A percentile compares a stretch with the other conserved stretches of the same genome.
These are phyloP conservation scores for Fusarium sp. DNA, from an alignment of 2,329 filamentous ascomycete species.

Conservation along the genomic window DNA sequence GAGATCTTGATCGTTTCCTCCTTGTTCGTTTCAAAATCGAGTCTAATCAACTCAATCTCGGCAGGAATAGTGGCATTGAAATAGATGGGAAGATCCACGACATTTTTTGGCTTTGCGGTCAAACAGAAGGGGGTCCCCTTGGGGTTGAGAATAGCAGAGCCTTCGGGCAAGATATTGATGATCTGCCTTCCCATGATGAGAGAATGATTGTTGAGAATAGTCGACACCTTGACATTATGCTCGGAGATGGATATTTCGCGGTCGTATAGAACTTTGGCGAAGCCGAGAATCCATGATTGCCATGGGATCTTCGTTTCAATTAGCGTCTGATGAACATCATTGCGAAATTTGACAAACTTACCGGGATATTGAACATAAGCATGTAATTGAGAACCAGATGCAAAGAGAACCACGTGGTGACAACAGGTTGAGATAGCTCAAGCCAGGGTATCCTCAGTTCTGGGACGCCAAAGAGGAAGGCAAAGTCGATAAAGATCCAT, in stretches of 20 bases:
- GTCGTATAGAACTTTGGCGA: slow-evolving; percentile 88
- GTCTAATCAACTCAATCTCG: slow-evolving; percentile 86
- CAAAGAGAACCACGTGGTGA: slow-evolving; percentile 74
- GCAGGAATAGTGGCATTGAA: slow-evolving; percentile 95
- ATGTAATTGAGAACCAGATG: slow-evolving; percentile 83
- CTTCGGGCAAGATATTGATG: slow-evolving; percentile 96
- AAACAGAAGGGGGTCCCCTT: slow-evolving; percentile 85
- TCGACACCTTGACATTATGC: slow-evolving; percentile 86
- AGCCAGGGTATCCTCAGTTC: slow-evolving; percentile 95
- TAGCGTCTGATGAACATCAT: slow-evolving; percentile 6
- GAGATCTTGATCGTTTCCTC: slow-evolving; percentile 84
- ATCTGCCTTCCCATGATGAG: slow-evolving; percentile 97
- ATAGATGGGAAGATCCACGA: slow-evolving; percentile 80
- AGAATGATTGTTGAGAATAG: slow-evolving; percentile 90
- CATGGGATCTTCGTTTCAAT: slow-evolving; percentile 70
- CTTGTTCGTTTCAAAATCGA: slow-evolving; percentile 82
- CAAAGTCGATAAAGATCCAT: slow-evolving; percentile 88
- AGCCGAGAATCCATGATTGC: slow-evolving; percentile 75
- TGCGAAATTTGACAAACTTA: slow-evolving; percentile 54
- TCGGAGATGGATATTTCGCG: slow-evolving; percentile 95
- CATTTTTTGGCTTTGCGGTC: slow-evolving; percentile 67
- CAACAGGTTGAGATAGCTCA: slow-evolving; percentile 83
- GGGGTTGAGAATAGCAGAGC: slow-evolving; percentile 90
- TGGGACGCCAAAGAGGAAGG: slow-evolving; percentile 88
- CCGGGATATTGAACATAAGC: slow-evolving; percentile 91